These are phyloP conservation scores for Eruca vesicaria DNA, from an alignment of 441 rosid genomes.

Conservation along the genomic window DNA sequence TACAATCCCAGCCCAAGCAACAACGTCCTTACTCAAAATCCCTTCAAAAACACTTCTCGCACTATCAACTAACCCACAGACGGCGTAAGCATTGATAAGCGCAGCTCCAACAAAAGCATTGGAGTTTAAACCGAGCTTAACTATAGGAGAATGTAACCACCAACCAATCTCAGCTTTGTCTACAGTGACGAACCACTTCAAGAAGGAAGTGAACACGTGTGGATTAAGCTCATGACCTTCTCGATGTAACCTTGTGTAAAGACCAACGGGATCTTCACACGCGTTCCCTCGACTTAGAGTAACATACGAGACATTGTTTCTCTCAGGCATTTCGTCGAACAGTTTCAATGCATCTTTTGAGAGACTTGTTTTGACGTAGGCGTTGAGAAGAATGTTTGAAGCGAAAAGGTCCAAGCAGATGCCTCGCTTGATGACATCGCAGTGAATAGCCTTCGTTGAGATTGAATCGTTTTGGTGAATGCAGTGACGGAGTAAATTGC, in stretches of 20 bases:
- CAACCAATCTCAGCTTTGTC: conserved; percentile 52
- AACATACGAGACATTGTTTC: conserved; percentile 68
- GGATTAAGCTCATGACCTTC: conserved; percentile 86
- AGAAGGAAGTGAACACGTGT: conserved; percentile 68
- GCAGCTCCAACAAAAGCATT: conserved; percentile 82
- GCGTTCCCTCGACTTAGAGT: conserved; percentile 55
- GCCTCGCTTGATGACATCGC: conserved; percentile 63
- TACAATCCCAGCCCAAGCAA: conserved; percentile 84
- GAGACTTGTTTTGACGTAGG: conserved; percentile 44
- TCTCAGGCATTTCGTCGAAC: conserved; percentile 77
- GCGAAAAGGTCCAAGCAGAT: conserved; percentile 76
- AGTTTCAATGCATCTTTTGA: conserved; percentile 45
- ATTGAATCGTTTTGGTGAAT: conserved; percentile 49
- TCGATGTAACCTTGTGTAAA: conserved; percentile 54
- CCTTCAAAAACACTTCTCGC: conserved; percentile 67
- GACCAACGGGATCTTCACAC: conserved; percentile 44
- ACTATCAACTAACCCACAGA: conserved; percentile 48
- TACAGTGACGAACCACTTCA: conserved; percentile 58
- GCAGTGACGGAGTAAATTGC: conserved; percentile 60
- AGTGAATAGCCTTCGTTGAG: conserved; percentile 55
- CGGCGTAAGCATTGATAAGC: conserved; percentile 65
- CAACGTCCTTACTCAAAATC: conserved; percentile 62
- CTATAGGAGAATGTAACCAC: conserved; percentile 60
- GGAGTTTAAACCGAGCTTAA: conserved; percentile 68
- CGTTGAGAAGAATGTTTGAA: conserved; percentile 56